A percentile compares a stretch with the other conserved stretches of the same genome.
phyloP scores from a whole-genome alignment of 2,329 filamentous ascomycete species.

The Sclerotinia glacialis region DNA sequence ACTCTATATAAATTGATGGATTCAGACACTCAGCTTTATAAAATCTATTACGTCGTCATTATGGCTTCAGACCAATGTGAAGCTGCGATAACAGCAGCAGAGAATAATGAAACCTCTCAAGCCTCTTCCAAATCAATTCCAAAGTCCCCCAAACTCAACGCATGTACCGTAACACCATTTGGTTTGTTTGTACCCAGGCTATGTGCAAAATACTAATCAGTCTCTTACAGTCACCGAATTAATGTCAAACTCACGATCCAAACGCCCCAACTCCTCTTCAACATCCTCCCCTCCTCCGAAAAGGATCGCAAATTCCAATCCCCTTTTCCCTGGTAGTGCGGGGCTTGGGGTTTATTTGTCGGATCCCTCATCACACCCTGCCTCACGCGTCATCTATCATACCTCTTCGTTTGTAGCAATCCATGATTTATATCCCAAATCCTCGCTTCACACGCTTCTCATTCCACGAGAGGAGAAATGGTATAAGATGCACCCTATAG shows the following conservation, averaged over 20 bases:
- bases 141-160: slow-evolving; percentile 38
- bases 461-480: slow-evolving; percentile 67
- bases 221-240: slow-evolving; percentile 50
- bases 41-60: background rate
- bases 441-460: slow-evolving; percentile 80
- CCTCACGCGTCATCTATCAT: slow-evolving; percentile 61
- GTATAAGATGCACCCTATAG: slow-evolving; percentile 68
- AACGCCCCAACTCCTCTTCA: background rate
- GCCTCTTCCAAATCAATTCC: slow-evolving; percentile 35
- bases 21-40: background rate
- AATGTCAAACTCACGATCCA: slow-evolving; percentile 40
- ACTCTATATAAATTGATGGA: background rate
- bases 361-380: slow-evolving; percentile 58
- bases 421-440: slow-evolving; percentile 82
- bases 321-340: slow-evolving; percentile 49
- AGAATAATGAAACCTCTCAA: slow-evolving; percentile 41
- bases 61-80: slow-evolving; percentile 27
- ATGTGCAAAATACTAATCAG: background rate
- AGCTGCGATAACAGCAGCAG: slow-evolving; percentile 46
- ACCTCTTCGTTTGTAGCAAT: slow-evolving; percentile 72
- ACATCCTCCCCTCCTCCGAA: slow-evolving; percentile 12
- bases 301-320: slow-evolving; percentile 24
- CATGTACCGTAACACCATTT: slow-evolving; percentile 42
- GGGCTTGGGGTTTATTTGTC: slow-evolving; percentile 66
- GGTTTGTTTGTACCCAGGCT: background rate